Evolutionary conservation across 148 eudicot species (phyloP).

Genomic region (Rhododendron mucronatum): DNA sequence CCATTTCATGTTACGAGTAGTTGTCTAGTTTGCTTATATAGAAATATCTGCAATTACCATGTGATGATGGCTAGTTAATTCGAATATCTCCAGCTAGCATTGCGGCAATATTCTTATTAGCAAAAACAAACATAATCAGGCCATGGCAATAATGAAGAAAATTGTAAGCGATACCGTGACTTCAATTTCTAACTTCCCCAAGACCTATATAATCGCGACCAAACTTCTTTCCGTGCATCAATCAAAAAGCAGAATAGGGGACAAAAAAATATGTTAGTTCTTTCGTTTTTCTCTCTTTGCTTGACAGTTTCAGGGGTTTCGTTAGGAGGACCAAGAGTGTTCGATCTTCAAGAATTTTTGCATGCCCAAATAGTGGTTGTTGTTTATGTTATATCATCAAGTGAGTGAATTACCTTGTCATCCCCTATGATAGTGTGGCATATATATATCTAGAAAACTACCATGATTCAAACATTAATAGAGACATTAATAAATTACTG

Average conservation of each 20-base stretch:
- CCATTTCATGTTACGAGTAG: too few species aligned
- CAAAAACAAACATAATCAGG: too few species aligned
- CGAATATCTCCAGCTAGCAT: too few species aligned
- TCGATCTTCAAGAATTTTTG: too few species aligned
- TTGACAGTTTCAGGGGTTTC: background rate
- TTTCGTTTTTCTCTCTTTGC: background rate
- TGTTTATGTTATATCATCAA: background rate
- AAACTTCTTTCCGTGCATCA: background rate
- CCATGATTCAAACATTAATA: background rate
- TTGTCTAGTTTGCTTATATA: too few species aligned
- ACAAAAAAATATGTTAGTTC: background rate
- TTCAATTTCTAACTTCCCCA: background rate
- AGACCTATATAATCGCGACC: background rate
- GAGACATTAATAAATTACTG: background rate
- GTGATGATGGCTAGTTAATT: too few species aligned
- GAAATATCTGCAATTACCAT: too few species aligned
- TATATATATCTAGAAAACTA: too few species aligned
- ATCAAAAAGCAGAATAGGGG: background rate
- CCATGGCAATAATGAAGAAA: background rate
- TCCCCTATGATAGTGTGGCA: too few species aligned
- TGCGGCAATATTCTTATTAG: too few species aligned
- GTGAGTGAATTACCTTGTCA: too few species aligned
- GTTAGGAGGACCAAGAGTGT: background rate
- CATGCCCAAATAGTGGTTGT: background rate
- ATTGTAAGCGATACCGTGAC: background rate